Evolutionary conservation across 2,329 filamentous ascomycete genomes (phyloP).

Genomic region (Penicillium concentricum): DNA sequence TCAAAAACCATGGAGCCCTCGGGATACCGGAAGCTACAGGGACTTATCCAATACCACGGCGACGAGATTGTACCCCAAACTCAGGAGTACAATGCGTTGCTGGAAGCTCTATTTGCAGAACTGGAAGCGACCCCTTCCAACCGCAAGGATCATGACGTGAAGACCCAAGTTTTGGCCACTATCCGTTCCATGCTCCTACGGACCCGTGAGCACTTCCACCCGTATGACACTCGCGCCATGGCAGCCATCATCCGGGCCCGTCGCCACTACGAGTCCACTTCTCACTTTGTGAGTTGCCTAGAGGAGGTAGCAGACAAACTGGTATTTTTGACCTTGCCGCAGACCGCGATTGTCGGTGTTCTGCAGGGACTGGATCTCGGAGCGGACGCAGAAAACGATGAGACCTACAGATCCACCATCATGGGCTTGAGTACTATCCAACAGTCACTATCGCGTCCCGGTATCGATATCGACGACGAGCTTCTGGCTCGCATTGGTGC

Average conservation of each 20-base stretch:
- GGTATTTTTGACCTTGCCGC: constrained; percentile 24
- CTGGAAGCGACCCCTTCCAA: constrained; percentile 35
- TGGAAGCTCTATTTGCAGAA: constrained; percentile 39
- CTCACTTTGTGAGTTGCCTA: constrained; percentile 42
- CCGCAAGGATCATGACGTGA: constrained; percentile 36
- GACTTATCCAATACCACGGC: constrained; percentile 38
- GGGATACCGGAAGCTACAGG: constrained; percentile 45
- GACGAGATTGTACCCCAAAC: constrained; percentile 37
- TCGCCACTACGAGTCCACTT: constrained; percentile 38
- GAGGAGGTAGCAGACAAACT: constrained; percentile 41
- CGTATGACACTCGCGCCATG: constrained; percentile 37
- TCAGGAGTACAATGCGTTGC: constrained; percentile 38
- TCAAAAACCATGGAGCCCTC: constrained; percentile 40
- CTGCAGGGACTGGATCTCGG: constrained; percentile 31
- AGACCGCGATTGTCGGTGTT: constrained; percentile 32
- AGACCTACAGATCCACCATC: constrained; percentile 33
- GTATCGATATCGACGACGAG: constrained; percentile 21
- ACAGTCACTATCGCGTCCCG: constrained; percentile 17
- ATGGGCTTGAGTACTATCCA: constrained; percentile 32
- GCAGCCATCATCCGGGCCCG: constrained; percentile 39
- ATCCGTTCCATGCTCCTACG: constrained; percentile 41
- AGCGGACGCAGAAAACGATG: constrained; percentile 30
- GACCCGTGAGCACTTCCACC: constrained; percentile 35
- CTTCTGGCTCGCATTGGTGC: constrained; percentile 29
- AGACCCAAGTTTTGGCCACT: constrained; percentile 44